Evolutionary conservation across 1,284 basidiomycete species (phyloP), one percentile per base, ranked within the genome.

Genomic region (Microbotryum intermedium): DNA sequence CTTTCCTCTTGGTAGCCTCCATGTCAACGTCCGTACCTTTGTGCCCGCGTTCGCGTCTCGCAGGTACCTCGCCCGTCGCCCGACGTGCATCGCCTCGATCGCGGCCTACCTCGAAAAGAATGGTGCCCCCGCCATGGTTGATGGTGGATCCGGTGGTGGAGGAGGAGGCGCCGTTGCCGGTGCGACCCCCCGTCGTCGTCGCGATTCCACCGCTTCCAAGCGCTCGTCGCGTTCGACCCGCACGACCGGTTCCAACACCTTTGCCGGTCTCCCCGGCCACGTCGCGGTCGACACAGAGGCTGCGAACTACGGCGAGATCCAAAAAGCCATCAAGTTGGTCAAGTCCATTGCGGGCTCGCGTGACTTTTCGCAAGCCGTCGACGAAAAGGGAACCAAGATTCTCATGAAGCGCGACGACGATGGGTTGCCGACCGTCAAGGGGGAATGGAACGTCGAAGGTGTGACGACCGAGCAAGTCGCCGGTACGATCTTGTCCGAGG

Each of bases 1-100:
- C 18, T 65, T 53, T 49, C 53, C 55, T 11, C 43, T 45, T 26
- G 60, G 58, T 60, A 67, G 66, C 53, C 59, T 72, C 7, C 70
- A 70, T 58, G 68, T 69, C 52, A 64, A 72, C 48, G 65, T 70
- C 49, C 62, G 64, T 26, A 69, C 69, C 4, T 68, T 72, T 49
- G 55, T 70, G n/a, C 66, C 70, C n/a, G 58, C 61, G 25, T 58
- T 66, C 30, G 56, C 69, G 21, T 64, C 65, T 23, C 64, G 57
- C 29, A 65, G 64, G 44, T 71, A 71, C 55, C 58, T 72, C 50
- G 66, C 67, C 11, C 61, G 68, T 34, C 59, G 70, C 39, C 65
- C 69, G n/a, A 59, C 64, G 18, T 66, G 65, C 51, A 71, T 72
- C 57, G 59, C 70, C 42, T 64, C 66, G 49, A 72, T 72, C 54